Conservation (phyloP, 2,329 filamentous ascomycete genomes). For the Trichoderma sp. region DNA sequence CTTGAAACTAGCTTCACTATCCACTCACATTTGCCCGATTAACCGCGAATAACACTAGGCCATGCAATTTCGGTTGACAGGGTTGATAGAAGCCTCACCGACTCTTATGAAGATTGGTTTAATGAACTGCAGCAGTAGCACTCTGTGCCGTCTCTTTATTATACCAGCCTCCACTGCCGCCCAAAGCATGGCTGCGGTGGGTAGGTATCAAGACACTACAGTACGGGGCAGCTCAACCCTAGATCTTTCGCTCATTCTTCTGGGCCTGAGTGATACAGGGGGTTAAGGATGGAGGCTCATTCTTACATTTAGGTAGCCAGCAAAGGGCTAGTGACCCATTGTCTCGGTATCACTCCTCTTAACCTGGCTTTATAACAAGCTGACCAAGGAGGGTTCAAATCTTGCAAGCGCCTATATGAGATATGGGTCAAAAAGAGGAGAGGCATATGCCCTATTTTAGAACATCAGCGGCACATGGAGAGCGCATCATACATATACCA, state of each 20-base stretch:
- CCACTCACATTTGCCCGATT: conserved; percentile 20
- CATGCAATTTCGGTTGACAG: conserved; percentile 8
- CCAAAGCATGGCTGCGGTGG: neutral
- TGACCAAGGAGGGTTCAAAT: neutral
- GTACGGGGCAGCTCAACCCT: neutral
- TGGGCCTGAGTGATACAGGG: neutral
- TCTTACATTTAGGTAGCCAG: neutral
- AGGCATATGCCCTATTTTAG: neutral
- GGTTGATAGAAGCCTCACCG: conserved; percentile 16
- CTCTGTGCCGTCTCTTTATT: neutral
- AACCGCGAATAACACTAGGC: conserved; percentile 8
- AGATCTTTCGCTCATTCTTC: neutral
- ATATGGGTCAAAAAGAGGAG: neutral
- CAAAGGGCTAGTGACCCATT: neutral
- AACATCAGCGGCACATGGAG: neutral
- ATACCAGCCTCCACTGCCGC: conserved; percentile 1
- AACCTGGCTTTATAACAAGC: neutral
- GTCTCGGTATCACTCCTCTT: neutral
- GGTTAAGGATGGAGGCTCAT: neutral
- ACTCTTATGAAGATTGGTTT: neutral
- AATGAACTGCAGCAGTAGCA: neutral
- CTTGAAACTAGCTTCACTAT: neutral
- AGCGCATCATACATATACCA: neutral
- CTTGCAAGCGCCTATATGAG: neutral
- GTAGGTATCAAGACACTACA: conserved; percentile 10